These are phyloP conservation scores for Solanum corneliomulleri DNA, from an alignment of 257 asterid species.

Conservation along the genomic window DNA sequence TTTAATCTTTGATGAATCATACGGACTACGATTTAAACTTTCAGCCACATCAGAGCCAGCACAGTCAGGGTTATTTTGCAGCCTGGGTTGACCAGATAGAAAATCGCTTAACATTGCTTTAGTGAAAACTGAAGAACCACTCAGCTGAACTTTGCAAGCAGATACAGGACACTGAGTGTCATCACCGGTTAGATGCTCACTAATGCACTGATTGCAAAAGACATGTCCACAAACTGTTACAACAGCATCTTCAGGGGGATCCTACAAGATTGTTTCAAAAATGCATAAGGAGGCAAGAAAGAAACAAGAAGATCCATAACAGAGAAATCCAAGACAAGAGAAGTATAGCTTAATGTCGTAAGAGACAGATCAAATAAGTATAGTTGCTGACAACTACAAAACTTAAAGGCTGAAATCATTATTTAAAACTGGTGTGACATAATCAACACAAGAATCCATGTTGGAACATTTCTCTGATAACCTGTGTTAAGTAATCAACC, in stretches of 20 bases:
- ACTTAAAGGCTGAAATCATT: neutral
- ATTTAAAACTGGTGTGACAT: neutral
- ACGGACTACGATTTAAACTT: conserved; percentile 24
- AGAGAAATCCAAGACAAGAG: neutral
- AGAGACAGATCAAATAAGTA: neutral
- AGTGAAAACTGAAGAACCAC: conserved; percentile 47
- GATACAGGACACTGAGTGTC: conserved; percentile 70
- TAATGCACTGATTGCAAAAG: conserved; percentile 90
- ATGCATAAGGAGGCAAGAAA: neutral
- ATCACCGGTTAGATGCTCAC: conserved; percentile 74
- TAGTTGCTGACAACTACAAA: neutral
- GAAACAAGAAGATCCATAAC: neutral
- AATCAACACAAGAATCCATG: neutral
- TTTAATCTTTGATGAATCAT: conserved; percentile 77
- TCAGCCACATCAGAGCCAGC: conserved; percentile 21
- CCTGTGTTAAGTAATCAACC: too few relatives aligned
- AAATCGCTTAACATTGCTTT: conserved; percentile 42
- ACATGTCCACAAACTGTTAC: conserved; percentile 88
- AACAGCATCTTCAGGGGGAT: conserved; percentile 95
- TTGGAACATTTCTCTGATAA: neutral
- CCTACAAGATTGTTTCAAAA: conserved; percentile 33
- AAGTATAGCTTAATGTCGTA: neutral
- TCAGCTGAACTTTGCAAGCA: conserved; percentile 61
- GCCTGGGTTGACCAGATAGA: conserved; percentile 34
- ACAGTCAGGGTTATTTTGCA: conserved; percentile 17